phyloP scores from a whole-genome alignment of 495 filamentous ascomycete genomes.

The Hyaloscypha variabilis region DNA sequence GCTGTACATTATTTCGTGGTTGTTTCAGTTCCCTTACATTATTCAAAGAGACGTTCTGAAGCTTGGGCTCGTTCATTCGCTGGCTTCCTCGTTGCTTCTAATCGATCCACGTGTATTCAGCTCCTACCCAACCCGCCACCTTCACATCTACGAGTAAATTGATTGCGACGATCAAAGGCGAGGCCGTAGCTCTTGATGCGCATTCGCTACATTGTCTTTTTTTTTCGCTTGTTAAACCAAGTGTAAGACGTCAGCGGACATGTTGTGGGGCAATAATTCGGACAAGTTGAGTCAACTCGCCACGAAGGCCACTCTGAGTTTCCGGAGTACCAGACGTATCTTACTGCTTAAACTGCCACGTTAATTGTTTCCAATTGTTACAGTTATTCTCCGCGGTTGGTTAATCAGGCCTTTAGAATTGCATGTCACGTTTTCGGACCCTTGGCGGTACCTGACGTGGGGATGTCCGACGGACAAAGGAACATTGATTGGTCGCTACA shows the following conservation, averaged over 20 bases:
- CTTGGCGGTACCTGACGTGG: not conserved
- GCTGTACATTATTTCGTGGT: not conserved
- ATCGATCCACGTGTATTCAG: not conserved
- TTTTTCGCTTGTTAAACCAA: not conserved
- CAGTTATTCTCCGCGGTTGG: not conserved
- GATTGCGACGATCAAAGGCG: not conserved
- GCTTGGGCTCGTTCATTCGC: not conserved
- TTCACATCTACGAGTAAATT: not conserved
- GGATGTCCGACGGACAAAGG: conserved; percentile 7
- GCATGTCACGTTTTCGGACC: conserved; percentile 1
- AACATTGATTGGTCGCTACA: not conserved
- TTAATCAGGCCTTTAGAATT: not conserved
- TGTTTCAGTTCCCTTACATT: not conserved
- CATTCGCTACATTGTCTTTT: not conserved
- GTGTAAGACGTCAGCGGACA: not conserved
- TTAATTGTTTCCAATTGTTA: not conserved
- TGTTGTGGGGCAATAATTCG: not conserved
- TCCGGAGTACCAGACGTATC: not conserved
- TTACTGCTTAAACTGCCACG: not conserved
- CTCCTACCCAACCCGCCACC: not conserved
- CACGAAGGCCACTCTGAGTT: not conserved
- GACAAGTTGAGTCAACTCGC: not conserved
- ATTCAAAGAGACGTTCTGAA: not conserved
- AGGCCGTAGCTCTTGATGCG: not conserved
- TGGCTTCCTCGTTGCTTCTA: not conserved